phyloP scores from a whole-genome alignment of 2,329 filamentous ascomycete species.

The Aspergillus viridinutans region DNA sequence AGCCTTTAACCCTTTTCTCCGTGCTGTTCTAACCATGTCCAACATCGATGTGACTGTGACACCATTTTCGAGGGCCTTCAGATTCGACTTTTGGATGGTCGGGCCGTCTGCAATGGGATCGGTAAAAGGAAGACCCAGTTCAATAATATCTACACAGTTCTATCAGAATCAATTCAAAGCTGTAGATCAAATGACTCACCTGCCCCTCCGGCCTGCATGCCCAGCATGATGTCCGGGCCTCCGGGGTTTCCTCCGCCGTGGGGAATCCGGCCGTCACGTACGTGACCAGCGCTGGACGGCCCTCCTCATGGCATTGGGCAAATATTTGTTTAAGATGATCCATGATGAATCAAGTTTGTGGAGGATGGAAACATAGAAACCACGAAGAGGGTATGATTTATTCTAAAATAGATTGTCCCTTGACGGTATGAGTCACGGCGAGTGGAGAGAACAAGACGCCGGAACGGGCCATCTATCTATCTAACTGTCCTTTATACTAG shows the following conservation, averaged over 20 bases:
- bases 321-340: constrained; percentile 51
- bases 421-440: too few species aligned
- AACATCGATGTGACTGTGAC: constrained; percentile 74
- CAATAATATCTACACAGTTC: constrained; percentile 68
- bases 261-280: constrained; percentile 95
- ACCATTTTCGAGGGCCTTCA: constrained; percentile 76
- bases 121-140: constrained; percentile 91
- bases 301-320: constrained; percentile 49
- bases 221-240: constrained; percentile 73
- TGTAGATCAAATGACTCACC: constrained; percentile 50
- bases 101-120: constrained; percentile 95
- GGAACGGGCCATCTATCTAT: too few species aligned
- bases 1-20: constrained; percentile 67
- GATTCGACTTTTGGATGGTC: constrained; percentile 90
- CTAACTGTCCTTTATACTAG: too few species aligned
- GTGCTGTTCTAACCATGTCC: constrained; percentile 74
- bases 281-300: constrained; percentile 74
- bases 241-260: constrained; percentile 67
- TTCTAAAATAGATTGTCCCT: too few species aligned
- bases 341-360: constrained; percentile 23
- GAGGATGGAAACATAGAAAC: too few species aligned
- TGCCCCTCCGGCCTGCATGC: constrained; percentile 81
- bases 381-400: too few species aligned
- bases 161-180: background rate
- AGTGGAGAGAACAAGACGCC: too few species aligned